Conservation (phyloP, 495 filamentous ascomycete species). For the Podospora didyma region DNA sequence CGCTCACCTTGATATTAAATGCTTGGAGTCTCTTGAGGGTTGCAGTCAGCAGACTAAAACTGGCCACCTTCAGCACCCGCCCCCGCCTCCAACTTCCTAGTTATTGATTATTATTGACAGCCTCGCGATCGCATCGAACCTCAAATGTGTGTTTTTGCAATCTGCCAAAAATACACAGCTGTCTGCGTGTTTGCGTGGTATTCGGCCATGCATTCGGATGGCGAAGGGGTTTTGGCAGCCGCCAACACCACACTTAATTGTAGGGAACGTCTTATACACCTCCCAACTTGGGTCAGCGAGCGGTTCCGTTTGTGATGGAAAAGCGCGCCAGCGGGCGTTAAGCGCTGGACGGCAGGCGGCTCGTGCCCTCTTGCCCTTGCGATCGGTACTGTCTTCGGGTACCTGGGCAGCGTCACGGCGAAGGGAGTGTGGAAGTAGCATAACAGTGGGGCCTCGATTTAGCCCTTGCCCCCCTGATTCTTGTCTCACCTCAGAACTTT, state of each 20-base stretch:
- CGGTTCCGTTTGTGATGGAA: too few species aligned
- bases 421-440: too few species aligned
- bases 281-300: too few species aligned
- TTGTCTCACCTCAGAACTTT: background rate
- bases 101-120: too few species aligned
- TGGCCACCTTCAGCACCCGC: background rate
- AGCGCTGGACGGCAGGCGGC: too few species aligned
- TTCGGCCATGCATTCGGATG: background rate
- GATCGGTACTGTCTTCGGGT: too few species aligned
- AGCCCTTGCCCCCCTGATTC: background rate
- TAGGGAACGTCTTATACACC: too few species aligned
- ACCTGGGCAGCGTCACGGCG: too few species aligned
- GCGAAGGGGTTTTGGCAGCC: background rate
- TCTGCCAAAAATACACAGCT: background rate
- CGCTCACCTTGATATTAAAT: too few species aligned
- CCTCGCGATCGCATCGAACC: background rate
- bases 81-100: background rate
- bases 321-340: too few species aligned
- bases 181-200: background rate
- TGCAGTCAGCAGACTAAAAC: background rate
- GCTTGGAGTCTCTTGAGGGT: background rate
- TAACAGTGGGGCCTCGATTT: too few species aligned
- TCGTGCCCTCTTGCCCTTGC: too few species aligned
- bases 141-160: background rate
- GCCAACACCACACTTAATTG: background rate